Percentiles rank a stretch among this genome's conserved stretches.
These are phyloP conservation scores for Paraleonurus japonicus DNA, from an alignment of 257 asterid genomes.

Conservation along the genomic window DNA sequence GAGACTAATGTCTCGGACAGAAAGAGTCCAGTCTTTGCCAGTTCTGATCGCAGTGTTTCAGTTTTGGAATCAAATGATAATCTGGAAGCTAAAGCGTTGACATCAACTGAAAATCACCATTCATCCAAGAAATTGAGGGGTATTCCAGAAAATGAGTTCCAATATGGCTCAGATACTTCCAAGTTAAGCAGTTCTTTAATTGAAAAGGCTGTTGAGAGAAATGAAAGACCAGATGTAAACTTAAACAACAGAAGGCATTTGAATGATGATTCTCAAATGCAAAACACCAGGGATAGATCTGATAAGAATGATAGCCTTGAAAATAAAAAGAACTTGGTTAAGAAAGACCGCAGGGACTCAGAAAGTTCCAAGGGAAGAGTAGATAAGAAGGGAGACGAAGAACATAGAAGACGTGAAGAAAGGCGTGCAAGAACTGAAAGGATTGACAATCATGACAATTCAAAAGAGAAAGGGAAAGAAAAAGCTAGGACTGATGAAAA, in stretches of 20 bases:
- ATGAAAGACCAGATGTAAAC: conserved; percentile 43
- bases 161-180: conserved; percentile 28
- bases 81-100: conserved; percentile 31
- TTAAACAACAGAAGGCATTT: conserved; percentile 36
- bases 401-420: conserved; percentile 51
- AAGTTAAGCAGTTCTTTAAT: conserved; percentile 26
- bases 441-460: conserved; percentile 42
- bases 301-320: conserved; percentile 53
- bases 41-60: conserved; percentile 22
- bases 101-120: conserved; percentile 24
- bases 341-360: conserved; percentile 42
- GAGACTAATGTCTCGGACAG: conserved; percentile 35
- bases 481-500: conserved; percentile 54
- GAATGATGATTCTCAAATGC: conserved; percentile 35
- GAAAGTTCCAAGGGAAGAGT: conserved; percentile 46
- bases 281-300: conserved; percentile 34
- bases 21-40: conserved; percentile 28
- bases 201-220: conserved; percentile 38
- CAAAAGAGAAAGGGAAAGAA: conserved; percentile 63
- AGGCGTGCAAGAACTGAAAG: conserved; percentile 47
- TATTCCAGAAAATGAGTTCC: conserved; percentile 36
- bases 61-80: conserved; percentile 33
- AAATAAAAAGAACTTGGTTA: conserved; percentile 36
- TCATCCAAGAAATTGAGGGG: conserved; percentile 38
- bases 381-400: conserved; percentile 56